Conservation (phyloP, 768 basidiomycete species). For the Hebeloma cylindrosporum region DNA sequence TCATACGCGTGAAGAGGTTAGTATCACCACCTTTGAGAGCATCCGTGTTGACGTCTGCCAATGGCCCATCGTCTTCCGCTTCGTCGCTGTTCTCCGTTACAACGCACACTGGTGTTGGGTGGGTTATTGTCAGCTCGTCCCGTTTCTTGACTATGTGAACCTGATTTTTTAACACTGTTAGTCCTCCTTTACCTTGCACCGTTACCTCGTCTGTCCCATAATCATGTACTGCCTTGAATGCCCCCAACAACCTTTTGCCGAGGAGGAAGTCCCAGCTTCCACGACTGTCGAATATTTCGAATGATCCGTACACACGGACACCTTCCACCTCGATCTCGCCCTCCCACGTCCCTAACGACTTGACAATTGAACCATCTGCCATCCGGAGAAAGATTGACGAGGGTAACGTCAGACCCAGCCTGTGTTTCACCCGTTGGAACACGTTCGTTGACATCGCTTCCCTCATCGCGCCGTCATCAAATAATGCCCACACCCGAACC, state of each 20-base stretch:
- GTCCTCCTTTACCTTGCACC: neutral
- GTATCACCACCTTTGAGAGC: constrained; percentile 9
- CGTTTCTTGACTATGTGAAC: neutral
- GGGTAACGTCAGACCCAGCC: constrained; percentile 5
- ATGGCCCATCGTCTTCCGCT: neutral
- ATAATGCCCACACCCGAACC: constrained; percentile 18
- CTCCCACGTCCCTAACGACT: constrained; percentile 18
- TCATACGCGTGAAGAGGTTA: constrained; percentile 18
- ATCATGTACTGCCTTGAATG: constrained; percentile 25
- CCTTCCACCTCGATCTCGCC: constrained; percentile 18
- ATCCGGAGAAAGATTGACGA: constrained; percentile 26
- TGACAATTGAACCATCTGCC: constrained; percentile 29
- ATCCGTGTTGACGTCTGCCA: constrained; percentile 16
- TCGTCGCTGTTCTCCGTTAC: too few species aligned
- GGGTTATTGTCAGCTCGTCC: neutral
- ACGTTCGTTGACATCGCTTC: constrained; percentile 23
- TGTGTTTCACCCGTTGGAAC: constrained; percentile 13
- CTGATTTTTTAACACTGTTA: neutral
- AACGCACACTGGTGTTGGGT: too few species aligned
- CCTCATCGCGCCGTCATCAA: constrained; percentile 32
- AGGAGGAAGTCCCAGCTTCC: constrained; percentile 28
- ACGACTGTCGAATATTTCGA: constrained; percentile 28
- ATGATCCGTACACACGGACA: constrained; percentile 2
- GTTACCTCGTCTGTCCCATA: constrained; percentile 17
- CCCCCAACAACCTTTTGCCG: constrained; percentile 24